Conservation (phyloP, 2,329 filamentous ascomycete species). For the Pestalotiopsis sp. region DNA sequence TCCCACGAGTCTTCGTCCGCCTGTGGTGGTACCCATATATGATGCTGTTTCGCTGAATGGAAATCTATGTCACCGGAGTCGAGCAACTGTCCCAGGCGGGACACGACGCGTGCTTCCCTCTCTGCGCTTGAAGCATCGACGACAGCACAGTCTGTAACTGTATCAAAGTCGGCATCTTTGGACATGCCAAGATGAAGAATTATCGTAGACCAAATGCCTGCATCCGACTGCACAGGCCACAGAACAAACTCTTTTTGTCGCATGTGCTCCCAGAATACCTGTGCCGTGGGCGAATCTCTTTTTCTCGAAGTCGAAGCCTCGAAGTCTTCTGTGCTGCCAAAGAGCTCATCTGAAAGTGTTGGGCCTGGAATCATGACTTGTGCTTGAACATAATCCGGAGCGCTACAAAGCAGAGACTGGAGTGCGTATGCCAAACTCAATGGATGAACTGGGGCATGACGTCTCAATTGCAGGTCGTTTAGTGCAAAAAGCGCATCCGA, state of each 20-base stretch:
- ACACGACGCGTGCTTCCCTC: background rate
- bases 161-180: background rate
- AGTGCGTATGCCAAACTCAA: background rate
- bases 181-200: background rate
- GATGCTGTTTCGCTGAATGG: background rate
- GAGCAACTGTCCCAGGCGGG: constrained; percentile 3
- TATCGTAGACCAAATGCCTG: background rate
- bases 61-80: background rate
- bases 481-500: background rate
- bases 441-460: background rate
- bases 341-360: background rate
- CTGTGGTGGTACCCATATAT: constrained; percentile 8
- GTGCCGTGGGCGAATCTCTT: background rate
- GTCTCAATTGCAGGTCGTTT: background rate
- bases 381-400: background rate
- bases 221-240: background rate
- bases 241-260: constrained; percentile 5
- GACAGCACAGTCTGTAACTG: background rate
- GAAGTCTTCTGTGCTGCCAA: background rate
- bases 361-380: background rate
- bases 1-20: background rate
- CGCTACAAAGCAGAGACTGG: background rate
- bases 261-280: background rate
- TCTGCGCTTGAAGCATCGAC: background rate
- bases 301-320: background rate